Conservation (phyloP, 1,284 basidiomycete species). For the Microbotryum intermedium region DNA sequence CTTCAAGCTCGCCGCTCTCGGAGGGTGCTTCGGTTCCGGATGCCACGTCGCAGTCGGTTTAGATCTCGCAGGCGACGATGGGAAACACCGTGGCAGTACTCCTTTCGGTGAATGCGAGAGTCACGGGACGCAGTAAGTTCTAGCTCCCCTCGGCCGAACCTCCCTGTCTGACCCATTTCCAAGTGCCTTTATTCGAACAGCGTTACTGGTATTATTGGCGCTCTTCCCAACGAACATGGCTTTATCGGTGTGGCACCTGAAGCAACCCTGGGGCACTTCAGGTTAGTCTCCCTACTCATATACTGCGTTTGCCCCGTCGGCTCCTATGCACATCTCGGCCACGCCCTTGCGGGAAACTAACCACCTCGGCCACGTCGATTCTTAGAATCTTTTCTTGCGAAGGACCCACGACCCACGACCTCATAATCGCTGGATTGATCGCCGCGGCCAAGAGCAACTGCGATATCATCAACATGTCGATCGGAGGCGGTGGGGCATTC, state of each 20-base stretch:
- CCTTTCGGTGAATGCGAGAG: no score
- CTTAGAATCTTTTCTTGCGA: no score
- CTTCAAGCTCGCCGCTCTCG: slow-evolving; percentile 46
- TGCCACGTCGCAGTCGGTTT: slow-evolving; percentile 54
- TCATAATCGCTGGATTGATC: slow-evolving; percentile 6
- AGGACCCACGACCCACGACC: no score
- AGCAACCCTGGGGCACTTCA: slow-evolving; percentile 25
- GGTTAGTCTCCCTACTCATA: no score
- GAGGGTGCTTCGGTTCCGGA: slow-evolving; percentile 53
- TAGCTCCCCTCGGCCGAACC: no score
- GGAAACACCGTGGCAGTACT: no score
- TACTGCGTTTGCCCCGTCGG: no score
- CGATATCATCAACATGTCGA: slow-evolving; percentile 23
- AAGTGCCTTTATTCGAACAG: background rate
- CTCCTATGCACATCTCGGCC: no score
- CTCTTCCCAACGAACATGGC: slow-evolving; percentile 29
- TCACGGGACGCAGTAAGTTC: no score
- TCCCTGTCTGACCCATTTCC: no score
- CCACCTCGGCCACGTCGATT: no score
- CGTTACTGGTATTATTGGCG: slow-evolving; percentile 28
- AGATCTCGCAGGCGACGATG: slow-evolving; percentile 44
- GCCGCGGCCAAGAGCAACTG: slow-evolving; percentile 7
- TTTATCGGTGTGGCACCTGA: slow-evolving; percentile 26
- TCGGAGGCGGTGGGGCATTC: slow-evolving; percentile 15
- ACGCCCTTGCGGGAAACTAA: no score